Percentiles rank a stretch among this genome's conserved stretches.
Evolutionary conservation across 2,329 filamentous ascomycete species (phyloP).

Genomic region (Phoma sp.): DNA sequence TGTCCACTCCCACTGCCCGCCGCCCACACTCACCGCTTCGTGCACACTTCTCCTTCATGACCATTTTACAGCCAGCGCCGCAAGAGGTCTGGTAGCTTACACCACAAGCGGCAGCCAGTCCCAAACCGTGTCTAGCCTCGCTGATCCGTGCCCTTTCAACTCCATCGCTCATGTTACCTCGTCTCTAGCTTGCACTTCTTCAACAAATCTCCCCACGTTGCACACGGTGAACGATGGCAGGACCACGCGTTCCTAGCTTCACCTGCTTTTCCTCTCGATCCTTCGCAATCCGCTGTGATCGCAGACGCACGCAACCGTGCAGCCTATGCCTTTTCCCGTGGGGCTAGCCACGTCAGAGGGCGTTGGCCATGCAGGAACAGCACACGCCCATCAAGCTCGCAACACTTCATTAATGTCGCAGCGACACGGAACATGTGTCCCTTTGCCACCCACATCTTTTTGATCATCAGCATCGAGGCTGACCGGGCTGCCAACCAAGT

Average conservation of each 20-base stretch:
- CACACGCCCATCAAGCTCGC: slow-evolving; percentile 33
- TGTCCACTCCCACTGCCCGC: slow-evolving; percentile 13
- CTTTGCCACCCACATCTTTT: slow-evolving; percentile 32
- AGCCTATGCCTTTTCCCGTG: slow-evolving; percentile 24
- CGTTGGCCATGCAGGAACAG: slow-evolving; percentile 47
- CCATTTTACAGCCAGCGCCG: slow-evolving; percentile 9
- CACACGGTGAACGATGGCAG: slow-evolving; percentile 28
- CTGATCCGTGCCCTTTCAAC: slow-evolving; percentile 19
- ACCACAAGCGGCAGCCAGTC: slow-evolving; percentile 9
- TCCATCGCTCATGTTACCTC: slow-evolving; percentile 2
- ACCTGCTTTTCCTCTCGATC: slow-evolving; percentile 18
- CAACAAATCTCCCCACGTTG: slow-evolving; percentile 20
- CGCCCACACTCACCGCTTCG: slow-evolving; percentile 28
- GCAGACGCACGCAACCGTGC: slow-evolving; percentile 15
- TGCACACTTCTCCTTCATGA: slow-evolving; percentile 2
- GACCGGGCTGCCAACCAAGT: slow-evolving; percentile 33
- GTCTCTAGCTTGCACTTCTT: slow-evolving; percentile 15
- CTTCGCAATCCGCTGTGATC: slow-evolving; percentile 21
- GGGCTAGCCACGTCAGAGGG: slow-evolving; percentile 45
- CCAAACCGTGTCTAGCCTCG: slow-evolving; percentile 6
- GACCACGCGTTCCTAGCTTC: slow-evolving; percentile 25
- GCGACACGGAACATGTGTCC: slow-evolving; percentile 36
- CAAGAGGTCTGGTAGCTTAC: slow-evolving; percentile 16
- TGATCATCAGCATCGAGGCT: slow-evolving; percentile 23
- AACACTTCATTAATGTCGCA: slow-evolving; percentile 38